Conservation (phyloP, 2,329 filamentous ascomycete species). For the Clarireedia hainanense region DNA sequence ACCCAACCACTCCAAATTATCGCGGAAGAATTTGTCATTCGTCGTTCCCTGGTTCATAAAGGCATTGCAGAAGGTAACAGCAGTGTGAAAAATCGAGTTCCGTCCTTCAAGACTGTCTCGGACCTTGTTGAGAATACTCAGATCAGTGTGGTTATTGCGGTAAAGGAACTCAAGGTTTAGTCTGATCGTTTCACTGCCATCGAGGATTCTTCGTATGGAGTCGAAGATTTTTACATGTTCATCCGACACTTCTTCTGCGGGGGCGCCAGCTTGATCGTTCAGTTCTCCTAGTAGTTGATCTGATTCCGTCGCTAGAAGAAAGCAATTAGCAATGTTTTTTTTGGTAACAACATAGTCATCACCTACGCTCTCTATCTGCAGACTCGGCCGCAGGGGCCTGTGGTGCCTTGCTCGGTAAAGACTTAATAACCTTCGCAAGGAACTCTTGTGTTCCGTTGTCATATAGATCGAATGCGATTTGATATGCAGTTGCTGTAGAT, state of each 20-base stretch:
- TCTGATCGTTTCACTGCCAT: constrained; percentile 88
- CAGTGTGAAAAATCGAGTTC: constrained; percentile 97
- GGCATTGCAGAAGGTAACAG: constrained; percentile 93
- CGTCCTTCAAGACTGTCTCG: constrained; percentile 91
- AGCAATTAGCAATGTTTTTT: background rate
- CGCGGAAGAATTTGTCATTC: constrained; percentile 96
- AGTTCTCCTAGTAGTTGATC: constrained; percentile 50
- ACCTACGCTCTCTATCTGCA: constrained; percentile 37
- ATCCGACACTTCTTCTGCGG: constrained; percentile 35
- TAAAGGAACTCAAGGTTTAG: constrained; percentile 95
- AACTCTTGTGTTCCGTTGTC: constrained; percentile 99
- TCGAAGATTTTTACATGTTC: constrained; percentile 49
- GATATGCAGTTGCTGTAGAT: constrained; percentile 82
- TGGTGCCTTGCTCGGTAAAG: constrained; percentile 49
- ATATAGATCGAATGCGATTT: constrained; percentile 96
- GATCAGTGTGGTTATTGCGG: constrained; percentile 88
- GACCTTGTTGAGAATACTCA: constrained; percentile 90
- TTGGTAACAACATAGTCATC: background rate
- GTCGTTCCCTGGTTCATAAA: constrained; percentile 99
- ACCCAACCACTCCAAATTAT: constrained; percentile 95
- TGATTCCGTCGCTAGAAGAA: constrained; percentile 30
- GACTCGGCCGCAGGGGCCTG: constrained; percentile 33
- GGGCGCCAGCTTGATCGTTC: constrained; percentile 32
- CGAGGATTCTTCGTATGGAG: constrained; percentile 62
- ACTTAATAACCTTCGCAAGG: constrained; percentile 76